Base-by-base conservation (phyloP, 2,329 filamentous ascomycete genomes). In the Cercospora brassicicola region DNA sequence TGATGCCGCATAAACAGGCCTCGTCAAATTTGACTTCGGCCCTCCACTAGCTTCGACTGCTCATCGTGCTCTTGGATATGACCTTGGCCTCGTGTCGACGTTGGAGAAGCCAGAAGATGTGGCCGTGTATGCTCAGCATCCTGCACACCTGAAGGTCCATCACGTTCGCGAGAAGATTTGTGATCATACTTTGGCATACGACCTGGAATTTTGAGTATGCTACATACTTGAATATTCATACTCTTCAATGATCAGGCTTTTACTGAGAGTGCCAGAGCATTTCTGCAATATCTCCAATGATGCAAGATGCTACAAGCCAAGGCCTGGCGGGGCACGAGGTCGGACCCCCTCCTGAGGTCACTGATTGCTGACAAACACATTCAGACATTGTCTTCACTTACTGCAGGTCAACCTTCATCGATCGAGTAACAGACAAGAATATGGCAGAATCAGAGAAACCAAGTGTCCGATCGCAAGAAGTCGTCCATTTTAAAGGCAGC, bases 31-130 rank as follows among this genome's bases (percentile, higher is more conserved):
- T 30, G 69, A 72, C 15, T 68, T 74, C 42, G 73, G 71, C 4
- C 69, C 71, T 28, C 81, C 82, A 3, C 69, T 82, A 20, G 75
- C 79, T 0, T 78, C 80, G 26, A 81, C 79, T 13, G 78, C 82
- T 4, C 75, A 80, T 33, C 77, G 82, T 42, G 78, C 80, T 20
- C 78, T 83, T 63, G 82, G 82, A 0, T 84, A 80, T 65, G 75
- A 84, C 72, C 78, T 82, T 76, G 82, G 79, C 2, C 68, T 84
- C 10, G 78, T 84, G n/a, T 82, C 82, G 4, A 76, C 83, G 5
- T 66, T 84, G 71, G 82, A 84, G 69, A 80, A 79, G 51, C 68
- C 78, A 2, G 81, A 81, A 39, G 76, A 83, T 74, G 70, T 84
- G 4, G 74, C 76, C 57, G 77, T 75, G 9, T 84, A 84, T 76